A percentile compares a stretch with the other conserved stretches of the same genome.
These are phyloP conservation scores for Didymella pomorum DNA, from an alignment of 2,329 filamentous ascomycete genomes.

Conservation along the genomic window DNA sequence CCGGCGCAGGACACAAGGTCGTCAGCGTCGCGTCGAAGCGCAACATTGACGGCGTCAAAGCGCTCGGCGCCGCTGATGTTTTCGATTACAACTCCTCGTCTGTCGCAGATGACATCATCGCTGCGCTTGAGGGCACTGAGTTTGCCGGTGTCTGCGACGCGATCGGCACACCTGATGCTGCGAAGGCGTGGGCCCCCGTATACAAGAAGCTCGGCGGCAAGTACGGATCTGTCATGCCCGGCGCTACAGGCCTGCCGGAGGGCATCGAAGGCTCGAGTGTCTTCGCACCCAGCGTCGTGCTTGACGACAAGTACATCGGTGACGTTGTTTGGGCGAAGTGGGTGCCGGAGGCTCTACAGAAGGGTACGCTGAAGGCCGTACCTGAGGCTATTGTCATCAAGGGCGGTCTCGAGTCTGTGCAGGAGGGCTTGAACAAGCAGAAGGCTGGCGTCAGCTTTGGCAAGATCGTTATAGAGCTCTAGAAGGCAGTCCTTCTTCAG, in stretches of 20 bases:
- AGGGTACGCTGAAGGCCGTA: slow-evolving; percentile 42
- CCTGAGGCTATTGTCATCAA: slow-evolving; percentile 42
- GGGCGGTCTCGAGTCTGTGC: slow-evolving; percentile 39
- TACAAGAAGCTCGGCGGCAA: slow-evolving; percentile 42
- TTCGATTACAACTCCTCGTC: slow-evolving; percentile 46
- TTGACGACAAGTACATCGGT: slow-evolving; percentile 38
- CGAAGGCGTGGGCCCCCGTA: slow-evolving; percentile 36
- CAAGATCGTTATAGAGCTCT: slow-evolving; percentile 45
- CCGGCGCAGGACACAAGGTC: slow-evolving; percentile 53
- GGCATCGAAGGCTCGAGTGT: slow-evolving; percentile 38
- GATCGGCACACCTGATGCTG: slow-evolving; percentile 38
- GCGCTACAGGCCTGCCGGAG: slow-evolving; percentile 31
- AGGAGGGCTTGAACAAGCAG: slow-evolving; percentile 39
- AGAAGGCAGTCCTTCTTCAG: neutral
- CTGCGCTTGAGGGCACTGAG: slow-evolving; percentile 52
- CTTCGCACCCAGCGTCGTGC: slow-evolving; percentile 32
- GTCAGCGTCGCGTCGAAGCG: slow-evolving; percentile 49
- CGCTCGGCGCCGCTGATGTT: slow-evolving; percentile 40
- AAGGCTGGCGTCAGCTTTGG: slow-evolving; percentile 45
- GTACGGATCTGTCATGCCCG: slow-evolving; percentile 39
- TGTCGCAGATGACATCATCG: slow-evolving; percentile 50
- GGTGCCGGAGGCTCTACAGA: slow-evolving; percentile 43
- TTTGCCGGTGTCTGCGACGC: slow-evolving; percentile 55
- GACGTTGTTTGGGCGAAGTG: slow-evolving; percentile 47
- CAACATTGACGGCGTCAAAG: slow-evolving; percentile 41